Evolutionary conservation across 257 asterid genomes (phyloP).

Genomic region (Pogostemon cablin): DNA sequence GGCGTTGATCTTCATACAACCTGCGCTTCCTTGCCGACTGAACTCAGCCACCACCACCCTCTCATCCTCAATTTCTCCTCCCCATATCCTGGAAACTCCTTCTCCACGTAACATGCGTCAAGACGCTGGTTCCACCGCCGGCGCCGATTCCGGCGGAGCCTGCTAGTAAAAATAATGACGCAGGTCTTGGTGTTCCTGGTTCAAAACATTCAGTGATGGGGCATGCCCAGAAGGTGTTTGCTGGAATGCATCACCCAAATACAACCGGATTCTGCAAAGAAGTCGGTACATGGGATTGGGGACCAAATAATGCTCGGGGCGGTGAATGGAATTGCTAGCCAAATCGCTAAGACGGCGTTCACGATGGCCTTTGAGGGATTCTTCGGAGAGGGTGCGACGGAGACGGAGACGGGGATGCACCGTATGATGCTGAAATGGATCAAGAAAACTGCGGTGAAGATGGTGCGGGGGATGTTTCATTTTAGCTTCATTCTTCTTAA

Average conservation of each 20-base stretch:
- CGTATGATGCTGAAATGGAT: conserved; percentile 27
- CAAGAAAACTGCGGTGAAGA: conserved; percentile 32
- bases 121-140: conserved; percentile 9
- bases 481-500: no score
- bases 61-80: conserved; percentile 46
- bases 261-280: conserved; percentile 20
- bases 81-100: conserved; percentile 45
- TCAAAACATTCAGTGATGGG: conserved; percentile 23
- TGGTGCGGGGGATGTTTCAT: neutral
- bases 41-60: conserved; percentile 34
- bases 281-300: conserved; percentile 23
- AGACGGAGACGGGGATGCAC: conserved; percentile 19
- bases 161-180: no score
- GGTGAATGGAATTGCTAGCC: conserved; percentile 38
- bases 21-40: conserved; percentile 47
- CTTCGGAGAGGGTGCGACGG: conserved; percentile 25
- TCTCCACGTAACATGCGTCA: conserved; percentile 52
- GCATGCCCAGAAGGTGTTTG: conserved; percentile 25
- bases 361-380: conserved; percentile 40
- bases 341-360: conserved; percentile 40
- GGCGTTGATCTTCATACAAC: conserved; percentile 55
- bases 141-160: neutral
- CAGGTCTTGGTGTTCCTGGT: neutral
- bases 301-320: conserved; percentile 33
- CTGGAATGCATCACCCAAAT: conserved; percentile 8